Percentiles rank a stretch among this genome's conserved stretches.
Conservation (phyloP, 345 rosid genomes). For the Acer yangbiense region DNA sequence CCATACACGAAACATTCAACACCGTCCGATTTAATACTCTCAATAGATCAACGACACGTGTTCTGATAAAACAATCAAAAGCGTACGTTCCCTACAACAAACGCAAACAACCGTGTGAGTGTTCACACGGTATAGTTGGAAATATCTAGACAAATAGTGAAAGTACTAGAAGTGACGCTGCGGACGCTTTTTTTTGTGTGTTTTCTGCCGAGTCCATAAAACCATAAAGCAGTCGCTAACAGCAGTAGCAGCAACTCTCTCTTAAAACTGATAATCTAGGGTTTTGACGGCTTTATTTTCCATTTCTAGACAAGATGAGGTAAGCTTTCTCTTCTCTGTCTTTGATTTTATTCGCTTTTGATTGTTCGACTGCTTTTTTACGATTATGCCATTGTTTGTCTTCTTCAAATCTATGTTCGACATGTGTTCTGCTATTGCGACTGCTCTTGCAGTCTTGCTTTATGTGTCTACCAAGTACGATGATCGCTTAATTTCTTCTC, state of each 20-base stretch:
- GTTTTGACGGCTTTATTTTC: slow-evolving; percentile 30
- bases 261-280: slow-evolving; percentile 23
- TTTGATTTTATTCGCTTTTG: not conserved
- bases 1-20: not conserved
- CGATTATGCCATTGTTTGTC: not conserved
- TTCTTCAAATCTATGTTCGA: not conserved
- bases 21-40: slow-evolving; percentile 1
- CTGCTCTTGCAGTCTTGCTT: not conserved
- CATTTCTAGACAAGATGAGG: slow-evolving; percentile 39
- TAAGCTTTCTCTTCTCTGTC: slow-evolving; percentile 13
- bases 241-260: too few relatives aligned
- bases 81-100: too few relatives aligned
- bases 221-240: not conserved
- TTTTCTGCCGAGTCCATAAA: not conserved
- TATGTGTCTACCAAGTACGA: not conserved
- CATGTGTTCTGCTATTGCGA: not conserved
- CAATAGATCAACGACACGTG: not conserved
- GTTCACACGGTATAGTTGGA: not conserved
- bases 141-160: slow-evolving; percentile 12
- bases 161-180: slow-evolving; percentile 18
- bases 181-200: not conserved
- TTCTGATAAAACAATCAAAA: not conserved
- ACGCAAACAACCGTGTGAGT: not conserved
- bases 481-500: not conserved
- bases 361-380: not conserved